Evolutionary conservation across 2,329 filamentous ascomycete species (phyloP).

Genomic region (Cordyceps cateniannulata): DNA sequence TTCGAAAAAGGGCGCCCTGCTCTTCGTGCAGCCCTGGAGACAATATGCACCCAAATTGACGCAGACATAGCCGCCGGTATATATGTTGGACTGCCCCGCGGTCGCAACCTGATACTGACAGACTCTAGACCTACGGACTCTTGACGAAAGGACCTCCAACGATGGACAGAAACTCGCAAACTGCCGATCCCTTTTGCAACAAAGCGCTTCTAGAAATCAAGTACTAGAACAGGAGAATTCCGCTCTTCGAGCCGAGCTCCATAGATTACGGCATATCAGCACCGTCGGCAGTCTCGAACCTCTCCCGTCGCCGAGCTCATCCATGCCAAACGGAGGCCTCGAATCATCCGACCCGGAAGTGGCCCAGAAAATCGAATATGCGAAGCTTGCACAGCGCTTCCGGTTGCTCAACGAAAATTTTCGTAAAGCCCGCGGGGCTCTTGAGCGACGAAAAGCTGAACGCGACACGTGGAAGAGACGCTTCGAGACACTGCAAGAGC

Average conservation of each 20-base stretch:
- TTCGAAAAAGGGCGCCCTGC: conserved; percentile 32
- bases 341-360: conserved; percentile 13
- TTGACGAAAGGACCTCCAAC: background rate
- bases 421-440: conserved; percentile 32
- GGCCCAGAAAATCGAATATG: conserved; percentile 27
- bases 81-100: background rate
- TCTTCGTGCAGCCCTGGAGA: conserved; percentile 33
- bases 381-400: conserved; percentile 34
- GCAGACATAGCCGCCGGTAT: conserved; percentile 31
- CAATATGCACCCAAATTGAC: conserved; percentile 34
- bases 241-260: conserved; percentile 32
- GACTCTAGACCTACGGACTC: background rate
- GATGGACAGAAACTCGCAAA: background rate
- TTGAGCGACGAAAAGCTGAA: conserved; percentile 35
- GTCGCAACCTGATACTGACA: background rate
- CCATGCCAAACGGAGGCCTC: conserved; percentile 2
- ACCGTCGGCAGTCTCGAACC: background rate
- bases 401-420: conserved; percentile 34
- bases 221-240: conserved; percentile 37
- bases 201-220: background rate
- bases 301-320: background rate
- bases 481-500: conserved; percentile 35
- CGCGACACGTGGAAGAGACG: conserved; percentile 40
- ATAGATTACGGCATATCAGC: conserved; percentile 10
- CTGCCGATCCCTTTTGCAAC: conserved; percentile 3